Evolutionary conservation across 2,329 filamentous ascomycete species (phyloP), one percentile per base, ranked within the genome.

Genomic region (Samsoniella hepiali): DNA sequence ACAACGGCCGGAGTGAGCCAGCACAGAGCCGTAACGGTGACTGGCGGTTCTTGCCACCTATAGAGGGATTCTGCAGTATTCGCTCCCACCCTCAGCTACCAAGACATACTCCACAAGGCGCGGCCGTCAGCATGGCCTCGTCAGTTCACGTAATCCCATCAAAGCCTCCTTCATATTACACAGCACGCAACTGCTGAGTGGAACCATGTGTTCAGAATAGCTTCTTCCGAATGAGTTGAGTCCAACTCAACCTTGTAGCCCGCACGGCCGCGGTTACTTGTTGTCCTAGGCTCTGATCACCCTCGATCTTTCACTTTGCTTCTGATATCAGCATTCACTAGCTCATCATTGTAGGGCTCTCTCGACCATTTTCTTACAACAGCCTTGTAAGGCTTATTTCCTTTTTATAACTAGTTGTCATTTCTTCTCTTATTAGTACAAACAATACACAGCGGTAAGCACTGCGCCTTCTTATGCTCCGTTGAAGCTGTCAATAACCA

Each of bases 41-140:
- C 7, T 32, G 22, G 17, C 42, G 13, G 22, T 45, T 32, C 40
- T 36, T 27, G 17, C 36, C 13, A 27, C 42, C 31, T 27, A 17
- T 11, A 45, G 9, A 58, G 42, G 42, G 47, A 58, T 22, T 47
- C 40, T 47, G 42, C n/a, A 31, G 32, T 27, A 27, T 3, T 17
- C 34, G 22, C 15, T 27, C 27, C 44, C 38, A 32, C 38, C 3
- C 36, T 13, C 40, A 38, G 8, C 49, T n/a, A 45, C n/a, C 55
- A 31, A 61, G 38, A 61, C 58, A 45, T 44, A 8, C 32, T 45
- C 58, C 27, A 45, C 50, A 54, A 44, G 31, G 38, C 47, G 40
- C 49, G 50, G 49, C 29, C 40, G 59, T 62, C 59, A 62, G 59
- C 59, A 56, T 11, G 10, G 38, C 38, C 51, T 62, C 29, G 40